phyloP scores from a whole-genome alignment of 352 stramenopile genomes.

The Globisporangium acanthophoron region DNA sequence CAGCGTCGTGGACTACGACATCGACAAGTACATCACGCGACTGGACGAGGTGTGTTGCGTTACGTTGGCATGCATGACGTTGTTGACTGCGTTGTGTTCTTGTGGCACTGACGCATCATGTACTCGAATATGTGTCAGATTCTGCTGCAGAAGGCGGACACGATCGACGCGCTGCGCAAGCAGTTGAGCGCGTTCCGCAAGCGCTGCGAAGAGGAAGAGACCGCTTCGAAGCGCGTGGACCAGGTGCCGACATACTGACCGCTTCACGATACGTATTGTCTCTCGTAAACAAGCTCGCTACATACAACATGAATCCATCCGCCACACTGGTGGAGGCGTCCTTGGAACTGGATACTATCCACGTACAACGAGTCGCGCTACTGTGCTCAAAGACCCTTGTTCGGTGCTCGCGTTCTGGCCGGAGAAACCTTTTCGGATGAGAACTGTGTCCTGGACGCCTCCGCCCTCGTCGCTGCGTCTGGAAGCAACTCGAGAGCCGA shows the following conservation, averaged over 20 bases:
- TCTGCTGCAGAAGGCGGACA: conserved; percentile 88
- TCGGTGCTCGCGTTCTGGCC: too few relatives aligned
- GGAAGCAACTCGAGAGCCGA: too few relatives aligned
- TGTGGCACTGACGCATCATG: background rate
- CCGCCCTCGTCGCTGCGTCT: too few relatives aligned
- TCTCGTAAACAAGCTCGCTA: too few relatives aligned
- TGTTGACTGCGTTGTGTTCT: background rate
- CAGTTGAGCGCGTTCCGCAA: conserved; percentile 82
- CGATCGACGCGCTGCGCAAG: conserved; percentile 80
- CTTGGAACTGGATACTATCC: too few relatives aligned
- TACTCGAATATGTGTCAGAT: conserved; percentile 50
- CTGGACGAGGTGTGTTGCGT: conserved; percentile 69
- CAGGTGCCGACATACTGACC: conserved; percentile 16
- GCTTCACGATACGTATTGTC: too few relatives aligned
- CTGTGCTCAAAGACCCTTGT: too few relatives aligned
- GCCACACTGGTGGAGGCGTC: too few relatives aligned
- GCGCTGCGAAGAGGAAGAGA: conserved; percentile 82
- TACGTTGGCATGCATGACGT: background rate
- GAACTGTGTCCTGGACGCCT: too few relatives aligned
- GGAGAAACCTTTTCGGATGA: too few relatives aligned
- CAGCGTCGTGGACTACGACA: conserved; percentile 89
- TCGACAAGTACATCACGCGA: conserved; percentile 91
- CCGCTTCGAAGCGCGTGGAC: conserved; percentile 41
- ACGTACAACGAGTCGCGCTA: too few relatives aligned
- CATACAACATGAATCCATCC: too few relatives aligned